Evolutionary conservation across 495 filamentous ascomycete genomes (phyloP).

Genomic region (Aspergillus incahuasiensis): DNA sequence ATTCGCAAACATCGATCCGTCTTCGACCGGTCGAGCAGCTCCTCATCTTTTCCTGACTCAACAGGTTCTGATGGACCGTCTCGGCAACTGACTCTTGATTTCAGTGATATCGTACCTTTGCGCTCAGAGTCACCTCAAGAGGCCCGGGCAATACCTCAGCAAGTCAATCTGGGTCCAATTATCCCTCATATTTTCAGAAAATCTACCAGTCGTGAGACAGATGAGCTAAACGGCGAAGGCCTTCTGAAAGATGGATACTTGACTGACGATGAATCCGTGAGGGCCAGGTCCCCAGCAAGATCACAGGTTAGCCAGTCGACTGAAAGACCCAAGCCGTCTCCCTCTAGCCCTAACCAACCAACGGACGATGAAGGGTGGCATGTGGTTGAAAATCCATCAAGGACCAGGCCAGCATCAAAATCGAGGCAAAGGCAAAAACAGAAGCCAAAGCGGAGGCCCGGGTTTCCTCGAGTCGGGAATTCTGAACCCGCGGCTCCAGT

Average conservation of each 20-base stretch:
- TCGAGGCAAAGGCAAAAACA: not conserved
- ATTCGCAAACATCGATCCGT: conserved; percentile 56
- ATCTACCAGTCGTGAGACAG: conserved; percentile 15
- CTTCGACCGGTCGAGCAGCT: conserved; percentile 67
- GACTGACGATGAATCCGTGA: conserved; percentile 35
- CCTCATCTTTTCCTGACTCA: conserved; percentile 43
- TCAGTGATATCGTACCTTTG: conserved; percentile 25
- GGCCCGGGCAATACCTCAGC: conserved; percentile 18
- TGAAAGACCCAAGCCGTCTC: conserved; percentile 27
- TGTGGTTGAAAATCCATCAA: conserved; percentile 29
- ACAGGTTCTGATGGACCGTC: conserved; percentile 31
- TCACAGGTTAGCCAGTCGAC: conserved; percentile 34
- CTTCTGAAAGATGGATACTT: conserved; percentile 34
- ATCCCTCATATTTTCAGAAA: conserved; percentile 36
- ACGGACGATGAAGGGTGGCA: conserved; percentile 36
- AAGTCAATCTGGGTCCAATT: conserved; percentile 31
- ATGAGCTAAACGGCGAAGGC: not conserved
- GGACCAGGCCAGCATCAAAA: not conserved
- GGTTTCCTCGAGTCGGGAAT: conserved; percentile 28
- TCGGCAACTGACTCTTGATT: conserved; percentile 32
- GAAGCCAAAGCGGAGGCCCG: conserved; percentile 12
- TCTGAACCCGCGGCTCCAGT: conserved; percentile 32
- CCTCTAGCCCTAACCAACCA: conserved; percentile 26
- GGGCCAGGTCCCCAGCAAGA: conserved; percentile 27
- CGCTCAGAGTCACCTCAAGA: conserved; percentile 35